phyloP scores from a whole-genome alignment of 345 rosid genomes.

The Eucalyptus leucophloia region DNA sequence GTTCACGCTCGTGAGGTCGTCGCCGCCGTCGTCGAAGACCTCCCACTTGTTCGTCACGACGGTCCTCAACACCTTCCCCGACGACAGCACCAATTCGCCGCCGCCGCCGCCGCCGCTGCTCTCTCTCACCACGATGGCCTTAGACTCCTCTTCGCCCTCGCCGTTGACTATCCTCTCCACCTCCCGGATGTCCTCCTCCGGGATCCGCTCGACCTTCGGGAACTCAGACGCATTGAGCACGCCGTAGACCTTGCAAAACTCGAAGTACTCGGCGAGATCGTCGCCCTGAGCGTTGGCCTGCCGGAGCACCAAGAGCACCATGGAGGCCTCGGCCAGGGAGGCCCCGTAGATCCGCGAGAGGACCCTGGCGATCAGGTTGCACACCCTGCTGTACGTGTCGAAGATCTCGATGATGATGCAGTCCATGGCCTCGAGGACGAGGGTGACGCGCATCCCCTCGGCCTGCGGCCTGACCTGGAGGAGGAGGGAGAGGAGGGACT shows the following conservation, averaged over 20 bases:
- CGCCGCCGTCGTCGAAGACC: conserved; percentile 33
- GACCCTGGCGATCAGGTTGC: conserved; percentile 33
- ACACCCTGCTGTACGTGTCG: conserved; percentile 49
- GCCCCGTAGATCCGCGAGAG: conserved; percentile 18
- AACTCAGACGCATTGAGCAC: conserved; percentile 36
- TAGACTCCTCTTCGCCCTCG: not conserved
- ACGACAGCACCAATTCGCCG: not conserved
- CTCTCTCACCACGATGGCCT: conserved; percentile 2
- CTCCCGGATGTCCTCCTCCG: conserved; percentile 27
- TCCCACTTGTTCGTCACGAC: conserved; percentile 49
- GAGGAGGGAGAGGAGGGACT: conserved; percentile 43
- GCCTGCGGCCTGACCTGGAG: conserved; percentile 47
- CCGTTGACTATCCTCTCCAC: conserved; percentile 29
- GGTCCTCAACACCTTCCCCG: conserved; percentile 12
- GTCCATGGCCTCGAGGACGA: conserved; percentile 72
- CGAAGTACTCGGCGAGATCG: conserved; percentile 28
- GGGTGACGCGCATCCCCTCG: conserved; percentile 18
- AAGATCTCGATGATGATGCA: conserved; percentile 47
- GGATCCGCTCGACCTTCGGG: conserved; percentile 16
- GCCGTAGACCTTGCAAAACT: conserved; percentile 36
- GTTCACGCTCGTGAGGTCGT: not conserved
- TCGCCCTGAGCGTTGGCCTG: conserved; percentile 39
- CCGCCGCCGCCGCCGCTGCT: not conserved
- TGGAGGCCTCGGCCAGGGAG: conserved; percentile 25
- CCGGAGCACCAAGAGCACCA: conserved; percentile 38